Base-by-base conservation (phyloP, 2,329 filamentous ascomycete genomes). In the Microsporum ferrugineum region DNA sequence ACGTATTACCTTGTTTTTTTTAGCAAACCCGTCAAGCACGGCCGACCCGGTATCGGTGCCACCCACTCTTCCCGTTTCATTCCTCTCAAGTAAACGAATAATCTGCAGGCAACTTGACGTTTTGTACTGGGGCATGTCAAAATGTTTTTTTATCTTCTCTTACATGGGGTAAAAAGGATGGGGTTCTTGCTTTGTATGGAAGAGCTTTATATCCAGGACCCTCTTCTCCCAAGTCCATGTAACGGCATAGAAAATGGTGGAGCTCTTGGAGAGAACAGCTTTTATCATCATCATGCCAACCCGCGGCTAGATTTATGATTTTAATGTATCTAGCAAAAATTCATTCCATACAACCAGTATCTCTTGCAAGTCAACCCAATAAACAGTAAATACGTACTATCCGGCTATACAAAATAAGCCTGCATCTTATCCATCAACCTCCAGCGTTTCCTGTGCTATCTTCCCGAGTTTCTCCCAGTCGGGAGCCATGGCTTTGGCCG, bases 11-110 rank as follows among this genome's bases (percentile, higher is more conserved):
- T 43, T 60, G 17, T 23, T 23, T 23, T 23, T 17, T 23, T 76
- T 74, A 95, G 91, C 89, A 91, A 91, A 84, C 94, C 94, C 76
- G 94, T 99, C 88, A 99, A 97, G 89, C 94, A 99, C 88, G 94
- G 94, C 87, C 85, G 94, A 81, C 94, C 94, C 76, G 94, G 94
- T 97, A 99, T 99, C 77, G 94, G 94, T 95, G 94, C 94, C 76
- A 99, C 94, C 73, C 91, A 99, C 89, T 97, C 92, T 84, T 99
- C 94, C 80, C 91, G 94, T 87, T 99, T 99, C 88, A 99, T 99
- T 85, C 94, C 94, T 80, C 88, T 99, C 80, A 99, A 99, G 86
- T 97, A 96, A 86, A 81, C 53, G 47, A 57, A 45, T 59, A 43
- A 58, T 60, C 41, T 36, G 38, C 23, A 31, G 38, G 57, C 38